Evolutionary conservation across 116 monocot genomes (phyloP), one percentile per base, ranked within the genome.

Genomic region (Cymodocea nodosa): DNA sequence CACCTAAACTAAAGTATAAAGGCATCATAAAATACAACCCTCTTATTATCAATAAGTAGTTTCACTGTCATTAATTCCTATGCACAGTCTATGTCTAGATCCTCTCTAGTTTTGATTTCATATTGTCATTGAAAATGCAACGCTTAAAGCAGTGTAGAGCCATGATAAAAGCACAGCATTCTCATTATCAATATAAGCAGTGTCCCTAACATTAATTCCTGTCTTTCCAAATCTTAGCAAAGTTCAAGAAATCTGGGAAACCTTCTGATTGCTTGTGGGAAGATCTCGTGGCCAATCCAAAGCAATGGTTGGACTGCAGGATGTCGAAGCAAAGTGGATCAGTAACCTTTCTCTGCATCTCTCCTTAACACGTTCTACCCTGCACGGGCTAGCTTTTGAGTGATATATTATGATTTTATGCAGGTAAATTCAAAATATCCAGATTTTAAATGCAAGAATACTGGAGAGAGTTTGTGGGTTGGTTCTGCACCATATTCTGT

Each of bases 231-330:
- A 60, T 74, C n/a, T 15, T 35, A 64, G 60, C 30, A 3, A 22
- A 58, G 51, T 16, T 3, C n/a, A 76, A 67, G 64, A 75, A 82
- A 22, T 1, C 56, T 6, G 56, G 48, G 18, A 67, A 70, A 52
- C 39, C 40, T 75, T 19, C 14, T 13, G 62, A 68, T 36, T 68
- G 64, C 56, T 69, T 75, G 62, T 95, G 95, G 95, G 58, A 56
- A 58, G 81, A 90, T 51, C 59, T 95, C 67, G 35, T 87, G 65
- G 60, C 39, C 25, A 83, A 85, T 76, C 80, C 90, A 40, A 71
- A 85, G 36, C 55, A 90, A 12, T 95, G 95, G 95, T 35, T 22
- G 48, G 95, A 95, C 64, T 76, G 83, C 54, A 75, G 95, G 37
- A 62, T 14, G 52, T 53, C 72, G 40, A 95, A 95, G 81, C 71